Conservation (phyloP, 306 rosid species). For the apple (Malus domestica) region ASM211411v1 NC_041802.1:9184501-9185000, state of each 20-base stretch:
- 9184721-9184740: too few relatives aligned
- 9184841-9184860: background rate
- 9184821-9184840: background rate
- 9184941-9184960: background rate
- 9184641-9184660: background rate
- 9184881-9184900: background rate
- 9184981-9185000: background rate
- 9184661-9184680: background rate
- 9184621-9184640: background rate
- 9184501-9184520: slow-evolving; percentile 72
- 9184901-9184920: background rate
- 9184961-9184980: background rate
- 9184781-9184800: background rate
- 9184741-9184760: too few relatives aligned
- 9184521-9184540: slow-evolving; percentile 66
- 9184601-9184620: slow-evolving; percentile 14
- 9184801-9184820: background rate
- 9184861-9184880: background rate
- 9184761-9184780: background rate
- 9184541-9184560: slow-evolving; percentile 57
- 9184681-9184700: background rate
- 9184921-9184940: background rate
- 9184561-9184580: slow-evolving; percentile 52
- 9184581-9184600: slow-evolving; percentile 48
- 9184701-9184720: background rate